Evolutionary conservation across 1,139 yeast species (phyloP).

Genomic region (Suhomyces panamericanus): DNA sequence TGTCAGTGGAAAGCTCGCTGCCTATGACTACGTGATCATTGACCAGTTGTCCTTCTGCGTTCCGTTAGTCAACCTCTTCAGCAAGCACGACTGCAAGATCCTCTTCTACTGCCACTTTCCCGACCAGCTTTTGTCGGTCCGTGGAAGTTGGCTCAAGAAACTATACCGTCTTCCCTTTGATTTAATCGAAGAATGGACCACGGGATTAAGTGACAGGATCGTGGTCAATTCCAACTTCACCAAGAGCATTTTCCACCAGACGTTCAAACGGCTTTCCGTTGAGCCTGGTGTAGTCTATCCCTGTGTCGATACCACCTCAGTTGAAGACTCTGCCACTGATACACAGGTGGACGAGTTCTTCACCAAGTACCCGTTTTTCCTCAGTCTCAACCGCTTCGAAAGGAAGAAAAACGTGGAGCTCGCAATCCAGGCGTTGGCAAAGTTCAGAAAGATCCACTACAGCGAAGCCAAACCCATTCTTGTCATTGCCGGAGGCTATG

Average conservation of each 20-base stretch:
- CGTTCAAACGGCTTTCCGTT: constrained; percentile 52
- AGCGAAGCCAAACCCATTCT: constrained; percentile 39
- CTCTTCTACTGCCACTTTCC: constrained; percentile 96
- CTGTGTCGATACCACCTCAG: constrained; percentile 58
- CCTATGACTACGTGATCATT: constrained; percentile 72
- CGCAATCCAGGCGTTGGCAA: constrained; percentile 67
- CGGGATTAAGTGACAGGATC: constrained; percentile 71
- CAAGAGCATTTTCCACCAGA: constrained; percentile 59
- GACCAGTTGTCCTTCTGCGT: constrained; percentile 88
- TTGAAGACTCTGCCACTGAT: constrained; percentile 22
- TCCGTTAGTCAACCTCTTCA: constrained; percentile 64
- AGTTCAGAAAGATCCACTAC: constrained; percentile 27
- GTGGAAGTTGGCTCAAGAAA: constrained; percentile 54
- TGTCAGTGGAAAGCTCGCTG: constrained; percentile 44
- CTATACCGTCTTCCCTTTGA: constrained; percentile 84
- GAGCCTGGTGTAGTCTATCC: constrained; percentile 84
- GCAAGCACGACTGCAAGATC: constrained; percentile 43
- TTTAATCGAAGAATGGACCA: constrained; percentile 74
- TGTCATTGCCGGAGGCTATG: constrained; percentile 92
- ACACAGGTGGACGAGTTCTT: constrained; percentile 38
- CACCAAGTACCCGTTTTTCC: constrained; percentile 42
- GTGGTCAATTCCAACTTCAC: constrained; percentile 91
- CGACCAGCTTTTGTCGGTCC: constrained; percentile 73
- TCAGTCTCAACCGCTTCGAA: constrained; percentile 88
- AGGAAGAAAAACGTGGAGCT: constrained; percentile 77